A percentile compares a stretch with the other conserved stretches of the same genome.
phyloP scores from a whole-genome alignment of 306 rosid species.

The Castanea sativa region DNA sequence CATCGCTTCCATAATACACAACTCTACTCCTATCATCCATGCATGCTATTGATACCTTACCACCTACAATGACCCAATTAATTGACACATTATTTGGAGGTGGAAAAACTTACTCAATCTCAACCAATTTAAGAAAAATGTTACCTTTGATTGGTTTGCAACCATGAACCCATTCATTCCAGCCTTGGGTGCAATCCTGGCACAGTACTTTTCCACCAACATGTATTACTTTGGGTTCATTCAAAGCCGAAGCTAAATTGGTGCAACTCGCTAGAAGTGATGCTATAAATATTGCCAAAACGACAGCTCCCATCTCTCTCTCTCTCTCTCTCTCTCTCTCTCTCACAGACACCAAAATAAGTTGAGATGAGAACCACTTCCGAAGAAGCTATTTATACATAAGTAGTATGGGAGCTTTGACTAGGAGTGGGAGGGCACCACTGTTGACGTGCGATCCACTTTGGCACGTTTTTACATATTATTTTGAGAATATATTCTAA shows the following conservation, averaged over 20 bases:
- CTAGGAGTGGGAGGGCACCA: conserved; percentile 40
- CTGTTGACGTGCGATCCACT: conserved; percentile 48
- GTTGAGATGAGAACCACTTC: not conserved
- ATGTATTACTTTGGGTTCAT: conserved; percentile 31
- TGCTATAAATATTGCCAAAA: conserved; percentile 28
- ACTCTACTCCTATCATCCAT: conserved; percentile 62
- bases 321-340: not conserved
- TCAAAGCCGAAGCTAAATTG: conserved; percentile 27
- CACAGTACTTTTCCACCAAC: conserved; percentile 75
- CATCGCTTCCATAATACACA: conserved; percentile 62
- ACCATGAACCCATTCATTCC: conserved; percentile 66
- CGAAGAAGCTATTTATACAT: conserved; percentile 21
- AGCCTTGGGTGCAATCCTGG: conserved; percentile 80
- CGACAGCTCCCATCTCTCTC: conserved; percentile 27
- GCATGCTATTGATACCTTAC: conserved; percentile 66
- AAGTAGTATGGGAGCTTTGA: not conserved
- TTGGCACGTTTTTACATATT: not conserved
- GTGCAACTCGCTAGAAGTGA: conserved; percentile 33
- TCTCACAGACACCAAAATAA: not conserved
- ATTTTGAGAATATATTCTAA: no score
- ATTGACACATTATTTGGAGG: no score
- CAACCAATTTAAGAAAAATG: no score
- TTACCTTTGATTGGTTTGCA: conserved; percentile 66
- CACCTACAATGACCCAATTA: conserved; percentile 33
- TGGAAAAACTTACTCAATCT: no score